A percentile compares a stretch with the other conserved stretches of the same genome.
Conservation (phyloP, 2,329 filamentous ascomycete genomes). For the Fusarium nurragi region DNA sequence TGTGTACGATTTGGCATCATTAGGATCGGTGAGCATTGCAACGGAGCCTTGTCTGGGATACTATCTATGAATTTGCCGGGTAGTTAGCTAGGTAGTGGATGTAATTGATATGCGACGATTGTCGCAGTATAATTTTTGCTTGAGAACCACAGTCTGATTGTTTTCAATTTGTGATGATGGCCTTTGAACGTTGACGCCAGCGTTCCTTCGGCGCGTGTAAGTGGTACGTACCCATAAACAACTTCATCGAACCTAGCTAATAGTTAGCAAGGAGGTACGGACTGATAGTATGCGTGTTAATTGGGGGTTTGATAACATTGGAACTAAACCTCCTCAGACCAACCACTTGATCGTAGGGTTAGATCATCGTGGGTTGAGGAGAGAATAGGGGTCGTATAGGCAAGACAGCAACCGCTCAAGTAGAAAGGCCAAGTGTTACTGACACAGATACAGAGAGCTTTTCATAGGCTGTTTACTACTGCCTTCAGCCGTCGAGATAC, state of each 20-base stretch:
- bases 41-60: conserved; percentile 33
- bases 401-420: background rate
- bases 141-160: background rate
- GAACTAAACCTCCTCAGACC: background rate
- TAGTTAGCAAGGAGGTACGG: background rate
- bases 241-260: background rate
- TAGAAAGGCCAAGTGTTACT: background rate
- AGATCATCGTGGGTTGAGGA: background rate
- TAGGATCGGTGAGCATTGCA: conserved; percentile 33
- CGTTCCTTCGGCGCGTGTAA: background rate
- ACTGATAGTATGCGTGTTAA: background rate
- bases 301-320: background rate
- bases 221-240: background rate
- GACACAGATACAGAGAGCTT: background rate
- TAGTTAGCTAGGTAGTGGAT: conserved; percentile 12
- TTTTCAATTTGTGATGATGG: background rate
- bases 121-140: background rate
- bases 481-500: background rate
- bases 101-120: conserved; percentile 17
- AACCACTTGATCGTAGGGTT: background rate
- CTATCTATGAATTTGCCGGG: conserved; percentile 10
- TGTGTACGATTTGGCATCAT: conserved; percentile 33
- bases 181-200: background rate
- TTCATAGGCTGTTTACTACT: too few relatives aligned
- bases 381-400: background rate